A percentile compares a stretch with the other conserved stretches of the same genome.
These are phyloP conservation scores for Yamadazyma paraphyllophila DNA, from an alignment of 805 yeast species.

Conservation along the genomic window DNA sequence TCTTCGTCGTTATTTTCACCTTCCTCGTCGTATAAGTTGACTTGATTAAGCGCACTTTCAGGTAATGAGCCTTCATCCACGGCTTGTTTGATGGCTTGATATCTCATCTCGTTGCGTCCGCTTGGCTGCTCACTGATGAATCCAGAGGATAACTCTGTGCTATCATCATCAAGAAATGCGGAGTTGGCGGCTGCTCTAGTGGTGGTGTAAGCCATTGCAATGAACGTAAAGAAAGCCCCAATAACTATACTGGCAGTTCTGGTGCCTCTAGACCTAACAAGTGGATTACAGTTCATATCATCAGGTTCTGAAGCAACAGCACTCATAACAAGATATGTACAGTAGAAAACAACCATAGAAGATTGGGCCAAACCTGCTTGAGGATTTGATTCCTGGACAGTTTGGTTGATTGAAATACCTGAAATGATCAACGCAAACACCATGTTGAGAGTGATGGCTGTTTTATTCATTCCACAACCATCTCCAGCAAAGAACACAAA, in stretches of 20 bases:
- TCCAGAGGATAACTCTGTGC: slow-evolving; percentile 38
- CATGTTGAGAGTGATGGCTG: slow-evolving; percentile 78
- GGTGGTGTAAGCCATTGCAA: slow-evolving; percentile 95
- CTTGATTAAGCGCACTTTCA: slow-evolving; percentile 80
- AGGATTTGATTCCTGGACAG: slow-evolving; percentile 88
- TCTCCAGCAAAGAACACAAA: slow-evolving; percentile 75
- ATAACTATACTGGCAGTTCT: slow-evolving; percentile 82
- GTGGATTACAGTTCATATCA: slow-evolving; percentile 87
- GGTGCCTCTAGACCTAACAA: slow-evolving; percentile 85
- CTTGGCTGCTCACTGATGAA: slow-evolving; percentile 45
- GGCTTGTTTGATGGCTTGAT: slow-evolving; percentile 87
- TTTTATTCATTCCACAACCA: slow-evolving; percentile 86
- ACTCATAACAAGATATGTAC: slow-evolving; percentile 85
- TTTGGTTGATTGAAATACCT: slow-evolving; percentile 71
- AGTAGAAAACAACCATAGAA: slow-evolving; percentile 91
- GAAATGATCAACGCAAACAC: slow-evolving; percentile 64
- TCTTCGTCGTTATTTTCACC: slow-evolving; percentile 50
- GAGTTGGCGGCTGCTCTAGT: slow-evolving; percentile 86
- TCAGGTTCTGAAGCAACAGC: slow-evolving; percentile 98
- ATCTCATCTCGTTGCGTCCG: slow-evolving; percentile 69
- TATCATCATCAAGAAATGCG: slow-evolving; percentile 38
- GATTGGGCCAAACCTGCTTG: slow-evolving; percentile 96
- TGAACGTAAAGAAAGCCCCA: slow-evolving; percentile 90
- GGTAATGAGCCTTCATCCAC: slow-evolving; percentile 96
- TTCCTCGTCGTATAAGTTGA: slow-evolving; percentile 52